Percentiles rank a stretch among this genome's conserved stretches.
phyloP scores from a whole-genome alignment of 352 stramenopile genomes.

The Phytophthora melonis region DNA sequence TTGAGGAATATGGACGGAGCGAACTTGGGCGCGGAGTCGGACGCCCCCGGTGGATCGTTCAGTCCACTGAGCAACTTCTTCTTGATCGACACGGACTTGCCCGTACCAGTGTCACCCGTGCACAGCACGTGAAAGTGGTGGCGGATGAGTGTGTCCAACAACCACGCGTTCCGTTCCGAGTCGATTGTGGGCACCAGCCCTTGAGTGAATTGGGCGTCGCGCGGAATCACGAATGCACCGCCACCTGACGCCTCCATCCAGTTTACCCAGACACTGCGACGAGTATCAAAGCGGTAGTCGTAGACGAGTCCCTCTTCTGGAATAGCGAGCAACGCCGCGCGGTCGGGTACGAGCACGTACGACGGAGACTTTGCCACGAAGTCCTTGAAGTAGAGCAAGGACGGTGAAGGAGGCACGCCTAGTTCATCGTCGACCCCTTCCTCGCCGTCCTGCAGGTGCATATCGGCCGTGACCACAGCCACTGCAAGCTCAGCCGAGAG shows the following conservation, averaged over 20 bases:
- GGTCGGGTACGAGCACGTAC: slow-evolving; percentile 57
- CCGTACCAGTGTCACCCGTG: slow-evolving; percentile 94
- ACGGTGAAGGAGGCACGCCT: slow-evolving; percentile 34
- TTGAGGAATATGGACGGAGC: slow-evolving; percentile 91
- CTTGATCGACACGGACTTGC: slow-evolving; percentile 95
- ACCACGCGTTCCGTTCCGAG: slow-evolving; percentile 92
- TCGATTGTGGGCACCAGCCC: slow-evolving; percentile 95
- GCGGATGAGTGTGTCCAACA: slow-evolving; percentile 90
- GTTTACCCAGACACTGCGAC: slow-evolving; percentile 82
- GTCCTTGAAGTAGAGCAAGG: slow-evolving; percentile 72
- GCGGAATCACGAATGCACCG: slow-evolving; percentile 66
- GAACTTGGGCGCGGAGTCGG: slow-evolving; percentile 49
- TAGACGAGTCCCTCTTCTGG: slow-evolving; percentile 86
- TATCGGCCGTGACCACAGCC: slow-evolving; percentile 25
- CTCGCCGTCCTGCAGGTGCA: slow-evolving; percentile 8
- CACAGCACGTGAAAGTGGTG: slow-evolving; percentile 93
- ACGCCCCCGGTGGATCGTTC: slow-evolving; percentile 48
- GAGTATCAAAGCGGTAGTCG: slow-evolving; percentile 92
- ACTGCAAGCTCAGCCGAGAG: slow-evolving; percentile 49
- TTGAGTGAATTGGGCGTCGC: slow-evolving; percentile 83
- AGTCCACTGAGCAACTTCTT: slow-evolving; percentile 91
- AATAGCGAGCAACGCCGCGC: slow-evolving; percentile 49
- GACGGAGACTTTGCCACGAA: slow-evolving; percentile 88
- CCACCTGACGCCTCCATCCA: slow-evolving; percentile 68
- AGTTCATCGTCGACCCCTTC: slow-evolving; percentile 36